A percentile compares a stretch with the other conserved stretches of the same genome.
phyloP scores from a whole-genome alignment of 2,329 filamentous ascomycete genomes.

The Arthrobotrys entomopaga region DNA sequence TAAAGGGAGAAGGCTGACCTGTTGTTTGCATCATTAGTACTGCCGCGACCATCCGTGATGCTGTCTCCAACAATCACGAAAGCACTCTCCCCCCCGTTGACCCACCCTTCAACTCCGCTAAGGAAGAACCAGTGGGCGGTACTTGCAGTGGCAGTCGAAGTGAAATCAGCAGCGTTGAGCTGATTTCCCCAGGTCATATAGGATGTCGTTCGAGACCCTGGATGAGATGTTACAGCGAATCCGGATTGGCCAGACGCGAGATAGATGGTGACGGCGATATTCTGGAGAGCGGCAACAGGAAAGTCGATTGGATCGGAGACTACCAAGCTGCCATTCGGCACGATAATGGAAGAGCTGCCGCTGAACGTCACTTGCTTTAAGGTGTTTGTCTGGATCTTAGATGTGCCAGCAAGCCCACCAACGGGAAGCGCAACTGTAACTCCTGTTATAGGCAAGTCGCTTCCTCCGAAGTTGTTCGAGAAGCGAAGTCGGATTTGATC shows the following conservation, averaged over 20 bases:
- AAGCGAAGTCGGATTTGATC: constrained; percentile 71
- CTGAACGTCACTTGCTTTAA: constrained; percentile 70
- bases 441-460: constrained; percentile 70
- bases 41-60: constrained; percentile 73
- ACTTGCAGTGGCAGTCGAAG: constrained; percentile 59
- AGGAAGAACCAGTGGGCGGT: constrained; percentile 69
- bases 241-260: constrained; percentile 68
- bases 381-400: constrained; percentile 67
- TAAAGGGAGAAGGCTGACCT: constrained; percentile 61
- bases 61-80: constrained; percentile 72
- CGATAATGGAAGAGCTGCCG: constrained; percentile 66
- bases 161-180: constrained; percentile 66
- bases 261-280: constrained; percentile 71
- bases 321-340: constrained; percentile 69
- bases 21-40: constrained; percentile 70
- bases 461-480: constrained; percentile 73
- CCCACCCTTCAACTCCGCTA: constrained; percentile 69
- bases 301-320: constrained; percentile 73
- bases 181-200: constrained; percentile 71
- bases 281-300: constrained; percentile 65
- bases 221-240: constrained; percentile 71
- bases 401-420: constrained; percentile 68
- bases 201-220: constrained; percentile 72
- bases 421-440: constrained; percentile 69
- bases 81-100: constrained; percentile 63